phyloP scores from a whole-genome alignment of 306 rosid genomes.

The Bauhinia variegata region DNA sequence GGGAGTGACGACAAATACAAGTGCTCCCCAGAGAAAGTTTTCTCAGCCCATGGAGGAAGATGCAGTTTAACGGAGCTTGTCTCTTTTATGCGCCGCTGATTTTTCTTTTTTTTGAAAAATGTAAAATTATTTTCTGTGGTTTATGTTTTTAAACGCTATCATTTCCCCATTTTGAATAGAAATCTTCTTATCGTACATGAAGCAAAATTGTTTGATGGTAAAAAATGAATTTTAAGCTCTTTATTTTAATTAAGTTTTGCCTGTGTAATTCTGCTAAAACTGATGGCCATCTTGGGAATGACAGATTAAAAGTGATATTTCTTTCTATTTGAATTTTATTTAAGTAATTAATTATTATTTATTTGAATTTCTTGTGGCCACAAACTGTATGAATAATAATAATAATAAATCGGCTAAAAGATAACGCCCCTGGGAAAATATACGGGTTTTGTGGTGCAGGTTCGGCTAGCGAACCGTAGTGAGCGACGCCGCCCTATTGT shows the following conservation, averaged over 20 bases:
- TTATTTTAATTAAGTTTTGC: too few relatives aligned
- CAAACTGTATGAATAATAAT: neutral
- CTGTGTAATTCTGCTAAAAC: neutral
- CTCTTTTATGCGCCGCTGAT: neutral
- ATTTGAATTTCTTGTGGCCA: constrained; percentile 28
- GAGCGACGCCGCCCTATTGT: constrained; percentile 16
- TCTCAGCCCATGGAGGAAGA: constrained; percentile 34
- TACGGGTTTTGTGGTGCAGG: constrained; percentile 38
- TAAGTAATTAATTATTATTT: too few relatives aligned
- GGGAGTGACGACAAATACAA: constrained; percentile 4
- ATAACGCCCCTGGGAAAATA: constrained; percentile 23
- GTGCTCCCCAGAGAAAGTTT: constrained; percentile 22
- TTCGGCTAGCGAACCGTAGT: neutral
- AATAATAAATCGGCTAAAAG: constrained; percentile 2
- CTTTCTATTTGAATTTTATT: neutral
- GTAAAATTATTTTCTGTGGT: too few relatives aligned
- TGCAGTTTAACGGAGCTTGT: neutral
- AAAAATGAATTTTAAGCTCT: too few relatives aligned
- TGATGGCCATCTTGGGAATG: neutral
- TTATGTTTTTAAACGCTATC: too few relatives aligned
- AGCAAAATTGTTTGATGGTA: too few relatives aligned
- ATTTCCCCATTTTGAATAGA: too few relatives aligned
- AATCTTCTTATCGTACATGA: too few relatives aligned
- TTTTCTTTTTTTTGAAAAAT: too few relatives aligned
- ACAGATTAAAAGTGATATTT: neutral